Conservation (phyloP, 2,329 filamentous ascomycete species). For the Volutella citrinella region DNA sequence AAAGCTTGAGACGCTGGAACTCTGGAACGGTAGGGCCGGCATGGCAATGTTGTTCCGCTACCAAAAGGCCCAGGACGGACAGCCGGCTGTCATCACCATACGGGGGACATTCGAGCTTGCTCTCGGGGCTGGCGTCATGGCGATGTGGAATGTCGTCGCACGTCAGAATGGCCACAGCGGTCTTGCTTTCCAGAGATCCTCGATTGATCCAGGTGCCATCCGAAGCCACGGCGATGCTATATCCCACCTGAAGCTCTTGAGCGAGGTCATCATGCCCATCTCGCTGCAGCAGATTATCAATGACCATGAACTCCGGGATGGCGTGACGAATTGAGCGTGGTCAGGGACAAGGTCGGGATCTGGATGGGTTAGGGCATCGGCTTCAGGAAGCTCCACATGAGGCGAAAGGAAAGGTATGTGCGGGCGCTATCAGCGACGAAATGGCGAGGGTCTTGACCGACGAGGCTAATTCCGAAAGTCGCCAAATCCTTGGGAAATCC, state of each 20-base stretch:
- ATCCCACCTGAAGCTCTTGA: constrained; percentile 11
- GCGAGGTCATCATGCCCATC: constrained; percentile 8
- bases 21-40: constrained; percentile 29
- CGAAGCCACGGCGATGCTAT: constrained; percentile 16
- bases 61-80: constrained; percentile 1
- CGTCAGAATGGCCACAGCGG: constrained; percentile 7
- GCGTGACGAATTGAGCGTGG: too few species aligned
- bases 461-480: too few species aligned
- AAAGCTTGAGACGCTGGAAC: constrained; percentile 27
- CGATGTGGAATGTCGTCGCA: constrained; percentile 13
- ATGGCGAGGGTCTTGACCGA: too few species aligned
- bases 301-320: too few species aligned
- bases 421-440: too few species aligned
- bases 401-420: too few species aligned
- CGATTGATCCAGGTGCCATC: constrained; percentile 6
- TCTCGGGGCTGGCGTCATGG: neutral
- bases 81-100: constrained; percentile 4
- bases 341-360: too few species aligned
- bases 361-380: too few species aligned
- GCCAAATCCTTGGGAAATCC: too few species aligned
- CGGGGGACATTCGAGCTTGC: constrained; percentile 5
- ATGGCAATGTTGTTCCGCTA: constrained; percentile 24
- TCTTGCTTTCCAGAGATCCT: constrained; percentile 8
- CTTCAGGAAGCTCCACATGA: too few species aligned
- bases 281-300: constrained; percentile 15